phyloP scores from a whole-genome alignment of 2,329 filamentous ascomycete genomes.

The Aplosporella prunicola region DNA sequence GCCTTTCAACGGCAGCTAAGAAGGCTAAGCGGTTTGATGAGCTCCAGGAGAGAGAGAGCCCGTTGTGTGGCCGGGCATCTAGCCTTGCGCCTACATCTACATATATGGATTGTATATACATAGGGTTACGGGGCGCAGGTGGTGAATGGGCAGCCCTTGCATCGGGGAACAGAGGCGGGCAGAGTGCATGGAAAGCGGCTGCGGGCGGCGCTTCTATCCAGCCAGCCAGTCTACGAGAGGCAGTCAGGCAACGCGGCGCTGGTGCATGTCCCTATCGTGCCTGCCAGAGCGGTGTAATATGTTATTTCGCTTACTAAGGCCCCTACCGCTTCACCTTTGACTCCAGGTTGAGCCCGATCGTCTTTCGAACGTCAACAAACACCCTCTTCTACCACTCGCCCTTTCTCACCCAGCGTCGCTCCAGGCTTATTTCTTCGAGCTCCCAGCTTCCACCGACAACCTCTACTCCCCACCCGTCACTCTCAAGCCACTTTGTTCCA shows the following conservation, averaged over 20 bases:
- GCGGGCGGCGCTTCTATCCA: too few relatives aligned
- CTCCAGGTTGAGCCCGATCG: slow-evolving; percentile 10
- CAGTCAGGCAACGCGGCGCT: too few relatives aligned
- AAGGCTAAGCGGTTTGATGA: slow-evolving; percentile 9
- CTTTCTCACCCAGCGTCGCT: slow-evolving; percentile 7
- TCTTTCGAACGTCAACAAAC: slow-evolving; percentile 11
- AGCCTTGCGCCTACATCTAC: too few relatives aligned
- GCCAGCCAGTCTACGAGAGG: too few relatives aligned
- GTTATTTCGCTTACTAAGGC: slow-evolving; percentile 10
- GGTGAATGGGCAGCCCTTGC: too few relatives aligned
- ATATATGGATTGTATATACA: too few relatives aligned
- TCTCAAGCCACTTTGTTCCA: slow-evolving; percentile 7
- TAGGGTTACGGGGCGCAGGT: too few relatives aligned
- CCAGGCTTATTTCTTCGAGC: slow-evolving; percentile 10
- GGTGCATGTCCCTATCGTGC: slow-evolving; percentile 3
- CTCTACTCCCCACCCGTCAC: slow-evolving; percentile 4
- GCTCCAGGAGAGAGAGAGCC: slow-evolving; percentile 7
- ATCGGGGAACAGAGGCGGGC: too few relatives aligned
- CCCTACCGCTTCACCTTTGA: slow-evolving; percentile 8
- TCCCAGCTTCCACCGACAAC: slow-evolving; percentile 1
- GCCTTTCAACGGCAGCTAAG: too few relatives aligned
- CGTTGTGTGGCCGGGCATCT: too few relatives aligned
- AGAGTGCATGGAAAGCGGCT: too few relatives aligned
- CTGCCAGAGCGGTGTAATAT: slow-evolving; percentile 9
- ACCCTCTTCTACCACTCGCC: slow-evolving; percentile 8